Evolutionary conservation across 805 yeast species (phyloP), one percentile per base, ranked within the genome.

Genomic region (Groenewaldozyma tartarivorans): DNA sequence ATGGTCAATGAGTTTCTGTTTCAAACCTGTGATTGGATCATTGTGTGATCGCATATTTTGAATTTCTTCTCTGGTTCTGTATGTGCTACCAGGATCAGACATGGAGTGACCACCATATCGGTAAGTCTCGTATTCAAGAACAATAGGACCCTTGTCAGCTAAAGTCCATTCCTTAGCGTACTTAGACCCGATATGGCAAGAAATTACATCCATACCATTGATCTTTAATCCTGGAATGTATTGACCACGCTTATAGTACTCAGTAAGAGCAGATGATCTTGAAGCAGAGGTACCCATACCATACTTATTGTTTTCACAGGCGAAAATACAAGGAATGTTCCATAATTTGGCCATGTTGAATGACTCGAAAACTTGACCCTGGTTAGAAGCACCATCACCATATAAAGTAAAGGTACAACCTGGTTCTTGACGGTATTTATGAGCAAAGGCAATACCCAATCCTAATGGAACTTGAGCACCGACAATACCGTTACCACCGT

Each of bases 81-180:
- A 92, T 53, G 98, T 92, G 66, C 98, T 92, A 76, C 98, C 98
- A 60, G 98, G 98, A 71, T 92, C 98, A 54, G 97, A 90, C 97
- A 92, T 92, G 55, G 98, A 92, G 79, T 92, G 98, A 67, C 98
- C 98, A 74, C 97, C 97, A 66, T 92, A 92, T 76, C 98, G 83
- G 73, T 92, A 92, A 56, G 98, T 92, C 73, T 88, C 96, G 69
- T 82, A 92, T 74, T 92, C 98, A 54, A 92, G 62, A 41, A 92
- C 95, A 54, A 92, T 68, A 50, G 98, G 98, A 51, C 97, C 98
- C 60, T 90, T 88, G 60, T 95, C 96, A 47, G 79, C 69, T 48
- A 82, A 73, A 65, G 84, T 73, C 95, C 94, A 92, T 67, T 90
- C 95, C 72, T 87, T 88, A 60, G 97, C 97, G 58, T 84, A 92